Conservation (phyloP, 805 yeast genomes). For the Candida morakotiae region DNA sequence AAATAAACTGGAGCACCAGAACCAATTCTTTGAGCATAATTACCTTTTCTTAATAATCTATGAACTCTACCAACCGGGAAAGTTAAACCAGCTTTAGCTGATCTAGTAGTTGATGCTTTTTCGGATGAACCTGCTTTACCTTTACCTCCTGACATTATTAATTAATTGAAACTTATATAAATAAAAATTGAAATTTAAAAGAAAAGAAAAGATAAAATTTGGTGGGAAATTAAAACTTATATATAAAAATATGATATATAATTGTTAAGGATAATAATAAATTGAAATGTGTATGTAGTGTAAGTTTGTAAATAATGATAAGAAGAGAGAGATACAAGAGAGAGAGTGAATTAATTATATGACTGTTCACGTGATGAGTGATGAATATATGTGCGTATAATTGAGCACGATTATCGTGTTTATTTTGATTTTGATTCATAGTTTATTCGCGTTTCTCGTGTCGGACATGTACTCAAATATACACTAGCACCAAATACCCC, state of each 20-base stretch:
- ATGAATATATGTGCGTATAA: no score
- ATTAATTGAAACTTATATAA: conserved; percentile 1
- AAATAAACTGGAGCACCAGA: conserved; percentile 51
- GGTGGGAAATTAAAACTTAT: background rate
- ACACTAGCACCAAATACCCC: no score
- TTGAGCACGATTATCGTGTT: no score
- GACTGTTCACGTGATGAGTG: no score
- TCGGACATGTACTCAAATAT: no score
- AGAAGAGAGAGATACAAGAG: background rate
- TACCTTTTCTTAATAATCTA: conserved; percentile 48
- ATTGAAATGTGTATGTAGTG: background rate
- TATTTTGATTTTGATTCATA: no score
- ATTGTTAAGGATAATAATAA: background rate
- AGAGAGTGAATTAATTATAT: background rate
- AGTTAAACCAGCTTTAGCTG: conserved; percentile 47
- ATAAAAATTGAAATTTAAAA: background rate
- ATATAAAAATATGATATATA: no score
- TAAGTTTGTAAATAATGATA: no score
- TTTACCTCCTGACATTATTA: conserved; percentile 32
- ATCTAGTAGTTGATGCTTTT: conserved; percentile 47
- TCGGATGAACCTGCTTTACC: conserved; percentile 45
- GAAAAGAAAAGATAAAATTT: background rate
- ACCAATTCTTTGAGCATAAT: conserved; percentile 50
- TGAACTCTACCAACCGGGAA: conserved; percentile 51
- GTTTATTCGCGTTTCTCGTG: no score